A percentile compares a stretch with the other conserved stretches of the same genome.
These are phyloP conservation scores for Zasmidium cellare DNA, from an alignment of 2,329 filamentous ascomycete species.

Conservation along the genomic window DNA sequence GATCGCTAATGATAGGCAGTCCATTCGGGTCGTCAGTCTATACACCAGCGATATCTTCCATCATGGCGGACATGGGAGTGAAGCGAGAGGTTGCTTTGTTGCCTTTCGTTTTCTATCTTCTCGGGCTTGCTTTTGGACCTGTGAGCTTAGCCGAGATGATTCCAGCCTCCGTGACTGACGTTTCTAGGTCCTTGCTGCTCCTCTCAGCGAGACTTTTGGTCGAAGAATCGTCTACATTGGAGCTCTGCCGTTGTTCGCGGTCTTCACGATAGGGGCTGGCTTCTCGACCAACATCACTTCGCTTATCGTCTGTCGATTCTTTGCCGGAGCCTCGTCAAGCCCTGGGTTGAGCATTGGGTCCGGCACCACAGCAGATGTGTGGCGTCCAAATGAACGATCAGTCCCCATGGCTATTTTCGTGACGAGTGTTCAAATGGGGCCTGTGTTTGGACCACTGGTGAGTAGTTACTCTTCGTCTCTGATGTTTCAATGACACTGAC, in stretches of 20 bases:
- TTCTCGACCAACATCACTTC: slow-evolving; percentile 52
- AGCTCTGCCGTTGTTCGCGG: slow-evolving; percentile 47
- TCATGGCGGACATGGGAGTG: slow-evolving; percentile 56
- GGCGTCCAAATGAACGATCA: slow-evolving; percentile 7
- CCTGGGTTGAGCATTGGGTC: slow-evolving; percentile 44
- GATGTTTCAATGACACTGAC: neutral
- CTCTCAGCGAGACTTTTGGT: slow-evolving; percentile 59
- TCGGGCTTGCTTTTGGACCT: slow-evolving; percentile 62
- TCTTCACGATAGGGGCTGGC: slow-evolving; percentile 59
- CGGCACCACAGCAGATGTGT: slow-evolving; percentile 16
- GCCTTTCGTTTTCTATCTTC: slow-evolving; percentile 58
- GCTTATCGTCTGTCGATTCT: slow-evolving; percentile 61
- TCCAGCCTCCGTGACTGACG: slow-evolving; percentile 30
- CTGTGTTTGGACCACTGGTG: slow-evolving; percentile 1
- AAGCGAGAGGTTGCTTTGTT: slow-evolving; percentile 57
- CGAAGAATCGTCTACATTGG: slow-evolving; percentile 54
- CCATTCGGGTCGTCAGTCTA: slow-evolving; percentile 31
- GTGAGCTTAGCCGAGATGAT: neutral
- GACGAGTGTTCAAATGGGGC: slow-evolving; percentile 7
- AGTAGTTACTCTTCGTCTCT: neutral
- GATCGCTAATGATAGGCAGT: slow-evolving; percentile 1
- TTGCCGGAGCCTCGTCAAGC: slow-evolving; percentile 70
- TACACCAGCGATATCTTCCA: slow-evolving; percentile 28
- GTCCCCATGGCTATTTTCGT: slow-evolving; percentile 13
- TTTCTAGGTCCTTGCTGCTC: slow-evolving; percentile 49